Base-by-base conservation (phyloP, 148 eudicot genomes). In the Pharnaceum exiguum region DNA sequence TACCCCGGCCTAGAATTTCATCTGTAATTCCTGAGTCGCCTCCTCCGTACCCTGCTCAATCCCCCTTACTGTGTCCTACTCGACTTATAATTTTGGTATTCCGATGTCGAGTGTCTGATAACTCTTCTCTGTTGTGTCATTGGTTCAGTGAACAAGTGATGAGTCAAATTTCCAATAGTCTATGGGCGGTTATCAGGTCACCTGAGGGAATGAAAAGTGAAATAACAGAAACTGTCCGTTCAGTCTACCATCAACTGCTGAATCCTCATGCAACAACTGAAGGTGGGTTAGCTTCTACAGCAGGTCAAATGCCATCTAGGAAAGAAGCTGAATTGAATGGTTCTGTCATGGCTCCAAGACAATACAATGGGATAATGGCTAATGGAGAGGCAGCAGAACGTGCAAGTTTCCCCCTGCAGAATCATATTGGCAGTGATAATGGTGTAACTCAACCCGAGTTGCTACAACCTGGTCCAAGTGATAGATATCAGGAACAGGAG, bases 111-210 rank as follows among this genome's bases (percentile, higher is more conserved):
- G 35, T 48, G 33, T 57, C 25, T 65, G 28, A 36, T 68, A 26
- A 43, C 31, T 22, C n/a, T n/a, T n/a, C n/a, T n/a, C 39, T 53
- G 36, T 64, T 47, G 46, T 17, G 21, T 38, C 62, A 50, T 35
- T 62, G 23, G 11, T 68, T 15, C 64, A 88, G 97, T 77, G 91
- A 77, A 44, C 73, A 75, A 46, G 79, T 77, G 16, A 77, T 75
- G 86, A 67, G 48, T 59, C 84, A 82, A 65, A 72, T 87, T 45
- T 90, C 96, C 42, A 90, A 87, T 63, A 69, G 77, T 43, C 27
- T 90, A 42, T 90, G 95, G 96, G 77, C 77, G 68, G 69, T 85
- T 35, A 90, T 87, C 22, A 70, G 82, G 70, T 82, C 93, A 45
- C 62, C 62, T 22, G 89, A 84, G 59, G 83, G 79, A 35, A 78